These are phyloP conservation scores for Rhodotorula sp. DNA, from an alignment of 1,284 basidiomycete genomes.

Conservation along the genomic window DNA sequence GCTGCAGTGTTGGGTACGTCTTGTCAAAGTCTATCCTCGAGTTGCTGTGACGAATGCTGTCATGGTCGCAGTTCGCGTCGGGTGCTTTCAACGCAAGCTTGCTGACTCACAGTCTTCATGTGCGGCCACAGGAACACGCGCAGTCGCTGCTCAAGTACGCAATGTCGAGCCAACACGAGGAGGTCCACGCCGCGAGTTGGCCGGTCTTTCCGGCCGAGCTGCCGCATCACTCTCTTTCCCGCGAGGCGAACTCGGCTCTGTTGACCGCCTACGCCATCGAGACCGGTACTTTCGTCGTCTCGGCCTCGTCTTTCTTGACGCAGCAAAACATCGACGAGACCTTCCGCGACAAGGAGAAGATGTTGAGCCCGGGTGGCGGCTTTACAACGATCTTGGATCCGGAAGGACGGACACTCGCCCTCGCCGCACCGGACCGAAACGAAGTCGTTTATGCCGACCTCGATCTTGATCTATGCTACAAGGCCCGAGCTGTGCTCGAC, in stretches of 20 bases:
- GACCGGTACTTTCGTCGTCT: constrained; percentile 15
- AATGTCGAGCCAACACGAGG: constrained; percentile 14
- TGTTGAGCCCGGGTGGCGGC: not conserved
- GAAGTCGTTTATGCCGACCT: constrained; percentile 14
- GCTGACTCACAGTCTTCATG: no score
- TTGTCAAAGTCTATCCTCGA: no score
- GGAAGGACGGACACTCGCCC: constrained; percentile 7
- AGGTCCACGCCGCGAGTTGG: constrained; percentile 18
- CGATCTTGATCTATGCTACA: constrained; percentile 14
- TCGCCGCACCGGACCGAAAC: not conserved
- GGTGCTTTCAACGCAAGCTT: not conserved
- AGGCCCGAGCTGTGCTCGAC: constrained; percentile 8
- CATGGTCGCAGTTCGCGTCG: no score
- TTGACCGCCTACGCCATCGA: constrained; percentile 18
- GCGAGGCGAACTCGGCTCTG: not conserved
- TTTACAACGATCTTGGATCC: constrained; percentile 10
- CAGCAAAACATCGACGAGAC: constrained; percentile 11
- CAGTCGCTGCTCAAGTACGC: constrained; percentile 11
- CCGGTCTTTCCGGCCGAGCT: constrained; percentile 15
- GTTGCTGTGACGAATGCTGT: no score
- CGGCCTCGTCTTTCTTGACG: constrained; percentile 8
- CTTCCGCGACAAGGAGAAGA: not conserved
- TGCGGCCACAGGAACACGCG: constrained; percentile 5
- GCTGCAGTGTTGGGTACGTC: constrained; percentile 18
- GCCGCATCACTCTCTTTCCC: constrained; percentile 8